These are phyloP conservation scores for Calycina herbarum DNA, from an alignment of 2,329 filamentous ascomycete species.

Conservation along the genomic window DNA sequence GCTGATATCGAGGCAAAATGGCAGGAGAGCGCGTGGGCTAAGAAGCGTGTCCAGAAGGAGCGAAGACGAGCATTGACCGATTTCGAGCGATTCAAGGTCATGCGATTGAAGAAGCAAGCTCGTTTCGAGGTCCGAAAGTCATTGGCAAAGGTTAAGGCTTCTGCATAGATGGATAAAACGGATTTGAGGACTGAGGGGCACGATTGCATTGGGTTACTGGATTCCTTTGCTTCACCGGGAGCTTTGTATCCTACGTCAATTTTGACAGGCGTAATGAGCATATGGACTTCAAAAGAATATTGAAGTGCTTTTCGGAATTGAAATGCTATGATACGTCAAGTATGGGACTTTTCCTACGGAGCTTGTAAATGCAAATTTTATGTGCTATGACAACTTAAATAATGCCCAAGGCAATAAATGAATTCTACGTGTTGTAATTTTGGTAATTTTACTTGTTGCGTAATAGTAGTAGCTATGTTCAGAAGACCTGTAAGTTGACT, in stretches of 20 bases:
- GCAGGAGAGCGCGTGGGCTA: conserved; percentile 87
- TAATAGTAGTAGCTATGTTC: not conserved
- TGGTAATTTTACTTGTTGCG: not conserved
- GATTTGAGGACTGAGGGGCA: conserved; percentile 45
- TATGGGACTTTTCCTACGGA: not conserved
- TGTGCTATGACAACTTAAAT: conserved; percentile 5
- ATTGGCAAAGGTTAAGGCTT: conserved; percentile 86
- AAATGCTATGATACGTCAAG: conserved; percentile 28
- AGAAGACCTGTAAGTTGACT: not conserved
- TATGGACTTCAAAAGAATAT: conserved; percentile 57
- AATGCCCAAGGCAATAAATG: not conserved
- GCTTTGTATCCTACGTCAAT: conserved; percentile 64
- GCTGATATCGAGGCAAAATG: conserved; percentile 90
- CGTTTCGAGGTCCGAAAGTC: conserved; percentile 98
- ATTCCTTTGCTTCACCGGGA: conserved; percentile 58
- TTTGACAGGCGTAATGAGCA: conserved; percentile 64
- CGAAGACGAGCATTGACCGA: conserved; percentile 91
- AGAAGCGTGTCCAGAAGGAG: conserved; percentile 84
- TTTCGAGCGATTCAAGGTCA: conserved; percentile 99
- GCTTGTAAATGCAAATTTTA: conserved; percentile 8
- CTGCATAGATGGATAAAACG: conserved; percentile 49
- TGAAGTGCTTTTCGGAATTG: conserved; percentile 22
- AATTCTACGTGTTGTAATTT: not conserved
- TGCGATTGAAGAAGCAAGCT: conserved; percentile 99
- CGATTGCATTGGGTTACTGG: conserved; percentile 56